Base-by-base conservation (phyloP, 257 asterid species). In the Plectranthus barbatus region DNA sequence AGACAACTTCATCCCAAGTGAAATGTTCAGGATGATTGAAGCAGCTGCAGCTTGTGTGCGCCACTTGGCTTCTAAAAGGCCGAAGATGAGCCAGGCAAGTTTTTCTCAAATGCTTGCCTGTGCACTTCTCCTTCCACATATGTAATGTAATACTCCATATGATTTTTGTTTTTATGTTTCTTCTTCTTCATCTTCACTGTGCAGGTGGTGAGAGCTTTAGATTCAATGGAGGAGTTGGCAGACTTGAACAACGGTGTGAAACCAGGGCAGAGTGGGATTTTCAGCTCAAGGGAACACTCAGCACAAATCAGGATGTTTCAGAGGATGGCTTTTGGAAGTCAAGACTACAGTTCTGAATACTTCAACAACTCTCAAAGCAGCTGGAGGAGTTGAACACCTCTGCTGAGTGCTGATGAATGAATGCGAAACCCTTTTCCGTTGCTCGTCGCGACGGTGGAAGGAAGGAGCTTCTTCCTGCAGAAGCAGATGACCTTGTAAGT, bases 261-360 rank as follows among this genome's bases (percentile, higher is more conserved):
- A n/a, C n/a, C n/a, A n/a, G n/a, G n/a, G n/a, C n/a, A n/a, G n/a
- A n/a, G n/a, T n/a, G n/a, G n/a, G n/a, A n/a, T n/a, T n/a, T n/a
- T n/a, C n/a, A n/a, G n/a, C n/a, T n/a, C n/a, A n/a, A n/a, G n/a
- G n/a, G n/a, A n/a, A n/a, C n/a, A n/a, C n/a, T n/a, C n/a, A n/a
- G 36, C 96, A 8, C 96, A 90, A 68, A 87, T 90, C 65, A 80
- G 80, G 84, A 80, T 83, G 93, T 87, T 90, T 34, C 96, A 80
- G 66, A 85, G 82, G 70, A 84, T 90, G 96, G 96, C 96, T 1
- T 90, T 90, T 69, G 96, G 95, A 63, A 85, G 92, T 64, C 95
- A 90, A 82, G 95, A 85, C 2, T 81, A 73, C 67, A 80, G 89
- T 64, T 76, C 91, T n/a, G 91, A 81, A 51, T 72, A 70, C 63